Conservation (phyloP, 2,329 filamentous ascomycete genomes). For the Penicillium nordicum region DNA sequence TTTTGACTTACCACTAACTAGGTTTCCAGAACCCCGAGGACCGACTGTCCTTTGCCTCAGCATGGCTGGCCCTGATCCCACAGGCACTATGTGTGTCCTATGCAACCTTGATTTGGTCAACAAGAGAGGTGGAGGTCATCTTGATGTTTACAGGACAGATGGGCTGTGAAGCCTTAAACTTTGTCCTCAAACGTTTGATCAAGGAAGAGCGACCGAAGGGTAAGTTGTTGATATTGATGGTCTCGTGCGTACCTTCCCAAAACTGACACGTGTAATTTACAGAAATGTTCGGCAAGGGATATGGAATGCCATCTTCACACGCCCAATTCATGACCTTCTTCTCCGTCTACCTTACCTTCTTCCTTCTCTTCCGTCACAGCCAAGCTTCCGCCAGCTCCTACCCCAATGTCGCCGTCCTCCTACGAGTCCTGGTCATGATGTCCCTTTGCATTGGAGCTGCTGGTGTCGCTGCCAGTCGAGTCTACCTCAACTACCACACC, state of each 20-base stretch:
- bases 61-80: constrained; percentile 89
- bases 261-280: constrained; percentile 1
- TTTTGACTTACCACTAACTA: background rate
- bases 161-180: constrained; percentile 87
- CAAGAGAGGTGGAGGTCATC: constrained; percentile 82
- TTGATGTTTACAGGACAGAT: constrained; percentile 92
- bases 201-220: constrained; percentile 84
- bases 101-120: constrained; percentile 82
- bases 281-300: constrained; percentile 82
- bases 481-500: constrained; percentile 94
- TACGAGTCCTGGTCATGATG: constrained; percentile 58
- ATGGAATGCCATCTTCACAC: constrained; percentile 95
- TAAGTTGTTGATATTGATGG: constrained; percentile 43
- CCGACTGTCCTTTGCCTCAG: constrained; percentile 78
- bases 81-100: constrained; percentile 90
- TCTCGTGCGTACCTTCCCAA: background rate
- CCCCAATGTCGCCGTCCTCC: constrained; percentile 40
- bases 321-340: constrained; percentile 94
- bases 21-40: constrained; percentile 72
- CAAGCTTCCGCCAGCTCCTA: constrained; percentile 50
- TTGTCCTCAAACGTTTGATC: constrained; percentile 81
- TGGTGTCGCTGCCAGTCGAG: constrained; percentile 73
- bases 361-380: constrained; percentile 76
- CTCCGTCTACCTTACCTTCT: constrained; percentile 76
- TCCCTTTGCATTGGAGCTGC: constrained; percentile 61